These are phyloP conservation scores for Lentinus tigrinus DNA, from an alignment of 768 basidiomycete species.

Conservation along the genomic window DNA sequence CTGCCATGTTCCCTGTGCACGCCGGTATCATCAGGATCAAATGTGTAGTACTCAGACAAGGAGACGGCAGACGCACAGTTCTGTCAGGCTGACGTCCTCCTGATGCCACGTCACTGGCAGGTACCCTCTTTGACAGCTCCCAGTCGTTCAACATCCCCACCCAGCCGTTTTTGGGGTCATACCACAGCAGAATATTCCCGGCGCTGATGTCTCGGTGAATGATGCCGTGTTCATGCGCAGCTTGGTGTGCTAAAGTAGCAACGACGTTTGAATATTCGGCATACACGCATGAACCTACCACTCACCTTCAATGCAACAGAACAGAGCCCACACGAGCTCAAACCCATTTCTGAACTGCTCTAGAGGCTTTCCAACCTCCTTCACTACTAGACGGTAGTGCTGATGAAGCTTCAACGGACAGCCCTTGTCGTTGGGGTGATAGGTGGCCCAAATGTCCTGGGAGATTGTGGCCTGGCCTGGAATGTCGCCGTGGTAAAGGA, in stretches of 20 bases:
- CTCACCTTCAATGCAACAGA: neutral
- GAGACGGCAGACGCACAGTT: neutral
- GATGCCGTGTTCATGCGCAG: neutral
- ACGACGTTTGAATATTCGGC: too few species aligned
- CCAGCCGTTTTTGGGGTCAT: too few species aligned
- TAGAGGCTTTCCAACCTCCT: constrained; percentile 1
- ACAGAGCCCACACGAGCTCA: neutral
- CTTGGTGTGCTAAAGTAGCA: too few species aligned
- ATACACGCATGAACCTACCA: neutral
- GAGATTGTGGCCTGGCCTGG: neutral
- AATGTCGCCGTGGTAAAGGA: neutral
- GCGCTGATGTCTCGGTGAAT: constrained; percentile 11
- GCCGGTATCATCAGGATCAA: too few species aligned
- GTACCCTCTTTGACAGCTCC: constrained; percentile 1
- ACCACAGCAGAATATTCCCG: constrained; percentile 2
- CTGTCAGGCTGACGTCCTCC: neutral
- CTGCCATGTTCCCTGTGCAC: too few species aligned
- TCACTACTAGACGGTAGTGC: constrained; percentile 2
- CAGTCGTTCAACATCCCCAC: constrained; percentile 3
- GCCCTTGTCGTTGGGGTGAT: neutral
- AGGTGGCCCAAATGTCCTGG: neutral
- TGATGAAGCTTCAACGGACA: neutral
- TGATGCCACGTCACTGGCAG: too few species aligned
- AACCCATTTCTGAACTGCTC: neutral
- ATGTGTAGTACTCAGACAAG: too few species aligned